These are phyloP conservation scores for Rhynchosporium graminicola DNA, from an alignment of 2,329 filamentous ascomycete genomes.

Conservation along the genomic window DNA sequence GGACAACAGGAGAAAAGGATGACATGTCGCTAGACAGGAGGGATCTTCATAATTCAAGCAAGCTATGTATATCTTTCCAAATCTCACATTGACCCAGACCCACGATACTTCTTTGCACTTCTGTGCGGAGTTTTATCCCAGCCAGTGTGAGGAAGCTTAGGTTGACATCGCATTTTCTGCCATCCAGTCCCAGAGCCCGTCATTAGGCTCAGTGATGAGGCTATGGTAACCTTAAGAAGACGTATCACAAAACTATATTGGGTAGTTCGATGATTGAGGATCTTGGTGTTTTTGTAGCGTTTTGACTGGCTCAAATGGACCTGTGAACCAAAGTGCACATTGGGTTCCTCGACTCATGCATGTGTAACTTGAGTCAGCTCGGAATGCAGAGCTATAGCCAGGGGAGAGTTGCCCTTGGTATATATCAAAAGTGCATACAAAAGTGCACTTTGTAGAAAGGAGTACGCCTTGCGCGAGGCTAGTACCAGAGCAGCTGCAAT, in stretches of 20 bases:
- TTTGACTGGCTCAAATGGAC: background rate
- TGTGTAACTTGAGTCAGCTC: background rate
- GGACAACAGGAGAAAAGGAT: background rate
- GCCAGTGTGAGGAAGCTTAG: slow-evolving; percentile 3
- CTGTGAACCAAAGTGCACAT: slow-evolving; percentile 3
- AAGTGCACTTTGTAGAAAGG: slow-evolving; percentile 10
- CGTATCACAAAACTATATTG: background rate
- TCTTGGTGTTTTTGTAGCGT: background rate
- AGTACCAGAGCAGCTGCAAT: background rate
- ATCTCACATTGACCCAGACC: background rate
- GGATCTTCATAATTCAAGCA: background rate
- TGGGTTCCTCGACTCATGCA: background rate
- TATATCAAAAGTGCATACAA: slow-evolving; percentile 6
- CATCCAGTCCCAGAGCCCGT: background rate
- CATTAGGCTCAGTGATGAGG: slow-evolving; percentile 2
- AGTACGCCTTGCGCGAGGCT: slow-evolving; percentile 10
- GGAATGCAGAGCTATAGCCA: background rate
- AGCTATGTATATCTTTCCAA: background rate
- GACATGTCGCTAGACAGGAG: background rate
- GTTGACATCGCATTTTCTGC: background rate
- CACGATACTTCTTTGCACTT: slow-evolving; percentile 9
- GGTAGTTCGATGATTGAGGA: background rate
- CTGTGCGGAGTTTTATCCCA: slow-evolving; percentile 1
- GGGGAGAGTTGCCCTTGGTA: background rate
- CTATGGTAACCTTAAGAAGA: slow-evolving; percentile 3